phyloP scores from a whole-genome alignment of 768 basidiomycete species.

The Kwoniella dejecticola region DNA sequence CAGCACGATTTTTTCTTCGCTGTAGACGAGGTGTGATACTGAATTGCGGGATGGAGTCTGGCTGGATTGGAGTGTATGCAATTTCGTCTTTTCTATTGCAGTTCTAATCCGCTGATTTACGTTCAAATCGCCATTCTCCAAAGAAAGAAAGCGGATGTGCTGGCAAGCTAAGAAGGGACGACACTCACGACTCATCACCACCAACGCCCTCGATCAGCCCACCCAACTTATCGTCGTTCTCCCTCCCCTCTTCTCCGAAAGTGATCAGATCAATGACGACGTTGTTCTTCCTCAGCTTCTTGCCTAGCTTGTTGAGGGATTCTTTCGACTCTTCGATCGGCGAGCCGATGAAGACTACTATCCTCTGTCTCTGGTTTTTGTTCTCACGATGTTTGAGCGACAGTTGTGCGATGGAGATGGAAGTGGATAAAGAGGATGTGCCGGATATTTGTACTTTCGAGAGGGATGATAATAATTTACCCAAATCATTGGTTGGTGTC shows the following conservation, averaged over 20 bases:
- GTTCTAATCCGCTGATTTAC: no score
- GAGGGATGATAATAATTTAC: conserved; percentile 80
- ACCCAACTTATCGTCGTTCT: conserved; percentile 68
- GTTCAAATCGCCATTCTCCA: not conserved
- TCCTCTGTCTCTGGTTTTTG: conserved; percentile 95
- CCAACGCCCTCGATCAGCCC: conserved; percentile 77
- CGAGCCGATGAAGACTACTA: conserved; percentile 90
- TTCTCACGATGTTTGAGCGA: conserved; percentile 97
- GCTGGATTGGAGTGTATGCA: no score
- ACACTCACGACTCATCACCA: conserved; percentile 46
- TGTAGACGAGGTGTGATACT: no score
- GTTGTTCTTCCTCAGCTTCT: conserved; percentile 99
- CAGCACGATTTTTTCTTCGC: no score
- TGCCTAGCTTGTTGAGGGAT: conserved; percentile 81
- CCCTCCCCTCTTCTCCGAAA: conserved; percentile 74
- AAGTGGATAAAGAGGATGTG: conserved; percentile 79
- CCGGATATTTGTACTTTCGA: conserved; percentile 76
- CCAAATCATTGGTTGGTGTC: conserved; percentile 92
- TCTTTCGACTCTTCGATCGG: conserved; percentile 72
- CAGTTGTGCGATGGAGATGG: conserved; percentile 89
- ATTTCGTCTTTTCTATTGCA: no score
- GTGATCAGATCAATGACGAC: conserved; percentile 88
- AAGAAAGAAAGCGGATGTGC: not conserved
- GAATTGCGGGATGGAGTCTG: no score
- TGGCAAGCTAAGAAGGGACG: not conserved